Evolutionary conservation across 2,329 filamentous ascomycete species (phyloP).

Genomic region (Claviceps monticola): DNA sequence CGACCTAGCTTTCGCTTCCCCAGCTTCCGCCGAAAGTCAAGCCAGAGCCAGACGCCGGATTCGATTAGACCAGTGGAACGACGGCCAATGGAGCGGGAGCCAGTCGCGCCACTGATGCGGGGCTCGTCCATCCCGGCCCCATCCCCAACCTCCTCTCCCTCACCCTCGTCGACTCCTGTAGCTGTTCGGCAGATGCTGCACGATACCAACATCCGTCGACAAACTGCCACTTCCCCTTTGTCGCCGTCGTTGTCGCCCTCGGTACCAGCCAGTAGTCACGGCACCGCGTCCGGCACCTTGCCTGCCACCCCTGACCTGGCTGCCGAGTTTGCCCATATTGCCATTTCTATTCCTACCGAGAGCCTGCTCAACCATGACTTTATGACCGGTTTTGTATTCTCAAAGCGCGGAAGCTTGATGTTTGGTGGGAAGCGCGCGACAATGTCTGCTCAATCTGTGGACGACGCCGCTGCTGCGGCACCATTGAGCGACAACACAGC

Average conservation of each 20-base stretch:
- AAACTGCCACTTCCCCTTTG: background rate
- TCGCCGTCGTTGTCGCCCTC: background rate
- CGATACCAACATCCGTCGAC: background rate
- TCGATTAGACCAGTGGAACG: constrained; percentile 2
- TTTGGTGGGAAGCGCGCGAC: constrained; percentile 32
- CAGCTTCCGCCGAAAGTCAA: constrained; percentile 10
- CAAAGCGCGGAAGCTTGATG: constrained; percentile 50
- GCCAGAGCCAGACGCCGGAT: constrained; percentile 7
- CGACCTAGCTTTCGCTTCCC: constrained; percentile 16
- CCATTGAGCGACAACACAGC: background rate
- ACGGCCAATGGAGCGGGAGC: constrained; percentile 10
- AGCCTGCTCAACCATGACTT: constrained; percentile 44
- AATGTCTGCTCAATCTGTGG: background rate
- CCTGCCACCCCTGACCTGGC: constrained; percentile 12
- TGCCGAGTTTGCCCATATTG: constrained; percentile 35
- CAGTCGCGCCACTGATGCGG: constrained; percentile 12
- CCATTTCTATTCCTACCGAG: constrained; percentile 41
- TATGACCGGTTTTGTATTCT: constrained; percentile 43
- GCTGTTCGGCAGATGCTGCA: background rate
- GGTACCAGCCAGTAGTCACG: constrained; percentile 7
- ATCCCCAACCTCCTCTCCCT: constrained; percentile 11
- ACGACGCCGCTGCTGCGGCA: constrained; percentile 1
- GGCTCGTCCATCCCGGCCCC: constrained; percentile 7
- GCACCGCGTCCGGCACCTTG: constrained; percentile 11
- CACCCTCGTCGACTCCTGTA: constrained; percentile 7